Percentiles rank a stretch among this genome's conserved stretches.
Evolutionary conservation across 1,284 basidiomycete species (phyloP).

Genomic region (Meripilus lineatus): DNA sequence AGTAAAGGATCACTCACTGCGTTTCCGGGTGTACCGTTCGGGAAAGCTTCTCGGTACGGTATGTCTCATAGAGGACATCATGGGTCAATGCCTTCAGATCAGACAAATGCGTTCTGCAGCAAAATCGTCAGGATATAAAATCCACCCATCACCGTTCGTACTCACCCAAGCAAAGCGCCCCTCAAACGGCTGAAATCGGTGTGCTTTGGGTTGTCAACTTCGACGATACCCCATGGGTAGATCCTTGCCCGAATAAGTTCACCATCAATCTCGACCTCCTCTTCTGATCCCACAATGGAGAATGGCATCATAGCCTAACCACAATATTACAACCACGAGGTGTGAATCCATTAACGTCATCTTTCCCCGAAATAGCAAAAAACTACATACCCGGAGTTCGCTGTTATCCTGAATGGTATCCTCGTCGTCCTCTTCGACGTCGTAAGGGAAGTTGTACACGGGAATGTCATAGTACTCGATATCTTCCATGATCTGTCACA

Average conservation of each 20-base stretch:
- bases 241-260: constrained; percentile 87
- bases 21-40: constrained; percentile 86
- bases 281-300: constrained; percentile 96
- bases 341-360: neutral
- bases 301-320: constrained; percentile 85
- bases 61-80: constrained; percentile 93
- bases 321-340: constrained; percentile 5
- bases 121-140: neutral
- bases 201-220: constrained; percentile 98
- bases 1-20: constrained; percentile 45
- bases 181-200: constrained; percentile 94
- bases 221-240: constrained; percentile 98
- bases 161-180: constrained; percentile 84
- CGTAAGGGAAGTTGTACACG: constrained; percentile 99
- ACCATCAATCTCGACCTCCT: constrained; percentile 92
- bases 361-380: neutral
- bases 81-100: constrained; percentile 95
- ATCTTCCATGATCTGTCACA: constrained; percentile 93
- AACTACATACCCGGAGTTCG: constrained; percentile 70
- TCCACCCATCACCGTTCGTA: constrained; percentile 5
- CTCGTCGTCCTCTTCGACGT: constrained; percentile 98
- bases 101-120: constrained; percentile 81
- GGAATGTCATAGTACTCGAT: constrained; percentile 99
- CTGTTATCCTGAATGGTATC: constrained; percentile 98
- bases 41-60: constrained; percentile 98